A percentile compares a stretch with the other conserved stretches of the same genome.
Evolutionary conservation across 768 basidiomycete genomes (phyloP).

Genomic region (Polyporus arcularius): DNA sequence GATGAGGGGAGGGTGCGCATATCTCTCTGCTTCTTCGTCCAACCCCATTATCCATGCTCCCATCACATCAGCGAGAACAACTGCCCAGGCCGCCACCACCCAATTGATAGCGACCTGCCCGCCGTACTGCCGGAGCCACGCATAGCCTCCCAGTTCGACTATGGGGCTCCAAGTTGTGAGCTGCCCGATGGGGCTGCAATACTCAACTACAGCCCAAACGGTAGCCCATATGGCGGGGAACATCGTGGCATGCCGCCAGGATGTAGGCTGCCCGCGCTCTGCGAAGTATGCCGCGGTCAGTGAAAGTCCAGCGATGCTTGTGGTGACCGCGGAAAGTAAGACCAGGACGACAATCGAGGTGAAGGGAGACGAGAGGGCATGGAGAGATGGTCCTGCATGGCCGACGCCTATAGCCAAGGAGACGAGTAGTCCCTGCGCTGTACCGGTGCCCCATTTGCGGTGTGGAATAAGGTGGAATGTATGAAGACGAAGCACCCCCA

Average conservation of each 20-base stretch:
- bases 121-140: constrained; percentile 59
- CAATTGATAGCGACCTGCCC: constrained; percentile 72
- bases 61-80: constrained; percentile 54
- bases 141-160: constrained; percentile 52
- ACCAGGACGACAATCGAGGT: constrained; percentile 51
- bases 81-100: constrained; percentile 76
- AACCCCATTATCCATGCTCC: constrained; percentile 60
- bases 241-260: constrained; percentile 49
- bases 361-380: constrained; percentile 56
- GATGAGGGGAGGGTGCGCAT: constrained; percentile 3
- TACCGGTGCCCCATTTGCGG: constrained; percentile 5
- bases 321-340: constrained; percentile 43
- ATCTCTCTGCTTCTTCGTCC: constrained; percentile 4
- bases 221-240: constrained; percentile 76
- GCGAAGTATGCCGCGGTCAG: constrained; percentile 42
- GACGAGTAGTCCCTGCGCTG: constrained; percentile 24
- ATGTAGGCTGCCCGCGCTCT: constrained; percentile 34
- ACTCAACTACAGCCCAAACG: constrained; percentile 55
- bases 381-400: constrained; percentile 30
- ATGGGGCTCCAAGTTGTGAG: constrained; percentile 73
- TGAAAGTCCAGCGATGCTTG: constrained; percentile 27
- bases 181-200: constrained; percentile 66
- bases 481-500: constrained; percentile 30
- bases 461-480: constrained; percentile 21
- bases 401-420: constrained; percentile 29